Evolutionary conservation across 169 alveolate genomes (phyloP), one percentile per base, ranked within the genome.

Genomic region (Cyclospora cayetanensis): DNA sequence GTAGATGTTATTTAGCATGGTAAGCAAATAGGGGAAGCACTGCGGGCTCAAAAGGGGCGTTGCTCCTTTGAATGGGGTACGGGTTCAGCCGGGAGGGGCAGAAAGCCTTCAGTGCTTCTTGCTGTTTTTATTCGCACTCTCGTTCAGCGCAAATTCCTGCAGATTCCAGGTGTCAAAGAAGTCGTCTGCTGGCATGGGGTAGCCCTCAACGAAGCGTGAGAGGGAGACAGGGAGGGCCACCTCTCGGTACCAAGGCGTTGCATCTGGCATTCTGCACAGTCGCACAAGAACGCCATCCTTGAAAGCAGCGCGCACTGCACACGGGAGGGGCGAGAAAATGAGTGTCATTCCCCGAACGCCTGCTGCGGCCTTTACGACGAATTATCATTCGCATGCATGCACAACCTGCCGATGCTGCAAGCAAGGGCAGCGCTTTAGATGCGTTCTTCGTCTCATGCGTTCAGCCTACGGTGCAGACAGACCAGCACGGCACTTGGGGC

Each of bases 241-340:
- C 52, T 53, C 68, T 18, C 83, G 42, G 4, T 42, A 25, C 79
- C 89, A 66, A 18, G 93, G 93, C 1, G 90, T 89, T 4, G 83
- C 83, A 31, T 89, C 93, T 0, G 93, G 85, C 72, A 89, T 42
- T 41, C 93, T 89, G 70, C 35, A n/a, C 20, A 29, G 68, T 7
- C 65, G 11, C 1, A 46, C 7, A 7, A 46, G n/a, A 46, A 11
- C 60, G 15, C 60, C 7, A 15, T 15, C 60, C 7, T 15, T 46
- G 60, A 15, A 7, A 46, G 15, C 60, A 15, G n/a, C n/a, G n/a
- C n/a, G n/a, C n/a, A n/a, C n/a, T n/a, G n/a, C n/a, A n/a, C n/a
- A n/a, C n/a, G n/a, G n/a, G n/a, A n/a, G n/a, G n/a, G n/a, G n/a
- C n/a, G n/a, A n/a, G n/a, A n/a, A n/a, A n/a, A n/a, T n/a, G n/a